Conservation (phyloP, 2,329 filamentous ascomycete genomes). For the Tolypocladium album region DNA sequence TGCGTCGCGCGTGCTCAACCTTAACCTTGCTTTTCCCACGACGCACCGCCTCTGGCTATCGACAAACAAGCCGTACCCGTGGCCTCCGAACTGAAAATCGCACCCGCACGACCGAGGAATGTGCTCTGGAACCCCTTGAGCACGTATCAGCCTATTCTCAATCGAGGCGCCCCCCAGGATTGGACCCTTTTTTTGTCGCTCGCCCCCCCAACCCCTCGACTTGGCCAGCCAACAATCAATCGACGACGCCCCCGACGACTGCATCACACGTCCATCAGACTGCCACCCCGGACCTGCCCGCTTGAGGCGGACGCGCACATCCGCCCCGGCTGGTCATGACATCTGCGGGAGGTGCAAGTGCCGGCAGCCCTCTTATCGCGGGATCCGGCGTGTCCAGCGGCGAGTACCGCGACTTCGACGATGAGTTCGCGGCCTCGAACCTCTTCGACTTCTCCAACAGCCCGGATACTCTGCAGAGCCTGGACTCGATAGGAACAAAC, state of each 20-base stretch:
- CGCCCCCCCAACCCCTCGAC: neutral
- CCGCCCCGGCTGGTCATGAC: slow-evolving; percentile 22
- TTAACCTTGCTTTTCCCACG: neutral
- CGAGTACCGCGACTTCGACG: slow-evolving; percentile 27
- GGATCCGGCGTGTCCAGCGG: slow-evolving; percentile 24
- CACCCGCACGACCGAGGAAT: neutral
- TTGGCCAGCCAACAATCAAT: neutral
- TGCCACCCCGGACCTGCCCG: neutral
- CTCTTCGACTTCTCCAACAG: slow-evolving; percentile 25
- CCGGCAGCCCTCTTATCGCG: slow-evolving; percentile 27
- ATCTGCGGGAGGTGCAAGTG: slow-evolving; percentile 18
- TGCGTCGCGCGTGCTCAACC: neutral
- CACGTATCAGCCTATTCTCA: neutral
- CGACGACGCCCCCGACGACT: neutral
- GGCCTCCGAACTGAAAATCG: neutral
- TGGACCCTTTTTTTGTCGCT: neutral
- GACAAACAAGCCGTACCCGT: neutral
- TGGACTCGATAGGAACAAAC: slow-evolving; percentile 17
- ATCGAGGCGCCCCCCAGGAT: neutral
- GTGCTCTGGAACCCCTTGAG: neutral
- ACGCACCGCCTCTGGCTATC: neutral
- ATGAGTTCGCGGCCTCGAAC: slow-evolving; percentile 20
- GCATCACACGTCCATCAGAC: neutral
- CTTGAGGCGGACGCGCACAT: slow-evolving; percentile 9
- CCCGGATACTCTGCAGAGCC: slow-evolving; percentile 24